Conservation (phyloP, 2,329 filamentous ascomycete genomes). For the Fusarium praegraminearum region DNA sequence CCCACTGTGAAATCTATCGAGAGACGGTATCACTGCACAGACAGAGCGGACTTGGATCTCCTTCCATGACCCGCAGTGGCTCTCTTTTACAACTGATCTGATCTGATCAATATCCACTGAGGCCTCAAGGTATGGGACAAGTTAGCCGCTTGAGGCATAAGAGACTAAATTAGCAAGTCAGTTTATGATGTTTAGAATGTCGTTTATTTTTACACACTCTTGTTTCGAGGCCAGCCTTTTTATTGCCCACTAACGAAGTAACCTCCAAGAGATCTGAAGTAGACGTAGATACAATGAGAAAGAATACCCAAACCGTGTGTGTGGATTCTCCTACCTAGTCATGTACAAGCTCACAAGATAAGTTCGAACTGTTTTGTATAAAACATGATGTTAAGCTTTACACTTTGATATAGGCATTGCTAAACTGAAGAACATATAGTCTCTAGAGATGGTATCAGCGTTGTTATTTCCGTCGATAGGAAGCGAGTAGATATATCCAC, state of each 20-base stretch:
- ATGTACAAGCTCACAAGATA: background rate
- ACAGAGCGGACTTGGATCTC: constrained; percentile 28
- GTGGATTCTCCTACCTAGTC: background rate
- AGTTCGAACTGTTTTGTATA: background rate
- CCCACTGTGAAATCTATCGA: background rate
- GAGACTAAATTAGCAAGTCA: no score
- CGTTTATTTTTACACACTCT: no score
- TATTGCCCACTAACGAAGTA: background rate
- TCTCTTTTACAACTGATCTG: constrained; percentile 13
- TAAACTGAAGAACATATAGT: background rate
- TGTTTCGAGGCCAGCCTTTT: no score
- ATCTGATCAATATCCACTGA: constrained; percentile 18
- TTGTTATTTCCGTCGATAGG: background rate
- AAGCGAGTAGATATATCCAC: background rate
- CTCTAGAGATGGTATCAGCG: background rate
- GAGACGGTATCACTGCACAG: constrained; percentile 6
- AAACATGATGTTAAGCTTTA: background rate
- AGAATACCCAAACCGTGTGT: background rate
- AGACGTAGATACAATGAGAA: background rate
- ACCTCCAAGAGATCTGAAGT: constrained; percentile 10
- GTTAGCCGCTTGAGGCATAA: no score
- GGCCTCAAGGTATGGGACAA: no score
- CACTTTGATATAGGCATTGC: background rate
- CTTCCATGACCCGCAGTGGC: constrained; percentile 17
- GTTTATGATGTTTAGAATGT: no score